These are phyloP conservation scores for Lanzia echinophila DNA, from an alignment of 2,329 filamentous ascomycete species.

Conservation along the genomic window DNA sequence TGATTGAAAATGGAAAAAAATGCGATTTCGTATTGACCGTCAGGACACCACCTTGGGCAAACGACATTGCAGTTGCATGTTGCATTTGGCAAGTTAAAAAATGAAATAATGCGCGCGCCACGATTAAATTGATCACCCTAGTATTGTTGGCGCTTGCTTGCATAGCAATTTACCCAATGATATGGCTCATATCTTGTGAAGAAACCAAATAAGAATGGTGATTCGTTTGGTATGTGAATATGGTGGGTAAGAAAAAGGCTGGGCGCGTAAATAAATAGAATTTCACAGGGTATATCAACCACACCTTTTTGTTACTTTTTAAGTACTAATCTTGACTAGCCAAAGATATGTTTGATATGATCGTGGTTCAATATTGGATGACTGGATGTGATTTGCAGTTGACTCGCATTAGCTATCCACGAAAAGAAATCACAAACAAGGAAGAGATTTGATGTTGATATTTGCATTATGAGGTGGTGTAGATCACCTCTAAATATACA, in stretches of 20 bases:
- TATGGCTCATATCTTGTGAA: neutral
- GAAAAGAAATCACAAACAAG: neutral
- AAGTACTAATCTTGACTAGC: neutral
- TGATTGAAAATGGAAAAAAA: neutral
- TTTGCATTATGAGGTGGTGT: too few species aligned
- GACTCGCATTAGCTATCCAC: slow-evolving; percentile 1
- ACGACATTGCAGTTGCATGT: too few species aligned
- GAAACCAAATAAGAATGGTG: neutral
- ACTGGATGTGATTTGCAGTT: slow-evolving; percentile 5
- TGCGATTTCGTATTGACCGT: neutral
- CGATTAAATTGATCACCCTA: neutral
- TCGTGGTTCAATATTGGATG: neutral
- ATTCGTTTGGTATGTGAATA: neutral
- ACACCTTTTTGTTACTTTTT: neutral
- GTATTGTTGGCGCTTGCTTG: slow-evolving; percentile 6
- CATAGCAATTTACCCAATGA: slow-evolving; percentile 3
- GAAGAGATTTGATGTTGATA: neutral
- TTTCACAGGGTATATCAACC: neutral
- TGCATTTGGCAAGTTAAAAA: neutral
- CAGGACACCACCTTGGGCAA: neutral
- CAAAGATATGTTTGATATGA: neutral
- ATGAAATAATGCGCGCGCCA: slow-evolving; percentile 8
- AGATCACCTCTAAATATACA: too few species aligned
- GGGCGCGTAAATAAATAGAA: slow-evolving; percentile 11
- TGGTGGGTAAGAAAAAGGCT: neutral